Conservation (phyloP, 495 filamentous ascomycete species). For the Massariosphaeria phaeospora region DNA sequence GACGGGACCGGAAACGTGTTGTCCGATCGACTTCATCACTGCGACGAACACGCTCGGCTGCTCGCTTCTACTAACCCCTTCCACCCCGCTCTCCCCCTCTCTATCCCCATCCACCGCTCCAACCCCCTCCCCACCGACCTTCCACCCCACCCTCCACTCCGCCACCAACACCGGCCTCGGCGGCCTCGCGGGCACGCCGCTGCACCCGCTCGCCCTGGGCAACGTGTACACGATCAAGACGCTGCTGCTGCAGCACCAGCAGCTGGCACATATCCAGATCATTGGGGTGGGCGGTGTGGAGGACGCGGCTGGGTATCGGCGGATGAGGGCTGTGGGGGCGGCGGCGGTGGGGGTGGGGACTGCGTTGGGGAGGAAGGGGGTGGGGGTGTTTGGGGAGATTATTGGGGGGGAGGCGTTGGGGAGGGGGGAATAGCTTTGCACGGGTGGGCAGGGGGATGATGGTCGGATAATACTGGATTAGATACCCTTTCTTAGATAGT, state of each 20-base stretch:
- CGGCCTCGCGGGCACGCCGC: constrained; percentile 59
- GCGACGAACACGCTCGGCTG: constrained; percentile 67
- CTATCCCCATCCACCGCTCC: not conserved
- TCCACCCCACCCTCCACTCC: constrained; percentile 38
- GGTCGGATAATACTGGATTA: too few relatives aligned
- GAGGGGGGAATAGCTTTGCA: not conserved
- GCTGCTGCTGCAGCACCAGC: constrained; percentile 48
- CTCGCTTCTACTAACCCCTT: constrained; percentile 50
- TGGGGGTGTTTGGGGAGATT: constrained; percentile 57
- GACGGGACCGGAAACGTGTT: constrained; percentile 5
- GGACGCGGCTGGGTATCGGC: constrained; percentile 52
- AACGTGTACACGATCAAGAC: constrained; percentile 59
- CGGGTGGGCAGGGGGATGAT: too few relatives aligned
- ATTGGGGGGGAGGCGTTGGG: constrained; percentile 9
- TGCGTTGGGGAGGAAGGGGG: constrained; percentile 56
- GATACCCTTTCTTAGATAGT: too few relatives aligned
- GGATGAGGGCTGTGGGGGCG: constrained; percentile 63
- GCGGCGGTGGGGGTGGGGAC: constrained; percentile 59
- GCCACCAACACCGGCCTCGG: constrained; percentile 54
- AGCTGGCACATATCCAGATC: constrained; percentile 48
- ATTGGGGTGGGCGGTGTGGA: constrained; percentile 65
- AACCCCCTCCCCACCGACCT: constrained; percentile 1
- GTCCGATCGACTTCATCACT: constrained; percentile 59
- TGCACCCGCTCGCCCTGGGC: constrained; percentile 69
- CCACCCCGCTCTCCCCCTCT: not conserved